phyloP scores from a whole-genome alignment of 2,329 filamentous ascomycete species.

The Colletotrichum tabaci region DNA sequence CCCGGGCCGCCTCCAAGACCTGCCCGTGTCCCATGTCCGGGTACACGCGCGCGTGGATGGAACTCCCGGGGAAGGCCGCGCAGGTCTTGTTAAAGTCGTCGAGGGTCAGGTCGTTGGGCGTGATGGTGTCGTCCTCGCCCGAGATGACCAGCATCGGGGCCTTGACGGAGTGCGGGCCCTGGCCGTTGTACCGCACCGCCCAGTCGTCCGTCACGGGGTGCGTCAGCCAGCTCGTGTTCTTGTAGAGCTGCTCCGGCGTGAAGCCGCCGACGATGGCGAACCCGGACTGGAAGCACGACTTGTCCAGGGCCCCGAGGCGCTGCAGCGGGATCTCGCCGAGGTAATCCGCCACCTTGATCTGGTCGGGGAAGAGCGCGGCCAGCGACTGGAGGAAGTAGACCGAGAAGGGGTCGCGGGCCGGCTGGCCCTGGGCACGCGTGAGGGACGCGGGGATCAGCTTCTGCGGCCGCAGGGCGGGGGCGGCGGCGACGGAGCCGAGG shows the following conservation, averaged over 20 bases:
- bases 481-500: constrained; percentile 39
- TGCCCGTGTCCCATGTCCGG: constrained; percentile 28
- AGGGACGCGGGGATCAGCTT: constrained; percentile 37
- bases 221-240: not conserved
- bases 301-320: constrained; percentile 21
- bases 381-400: constrained; percentile 44
- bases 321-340: constrained; percentile 26
- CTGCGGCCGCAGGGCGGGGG: constrained; percentile 36
- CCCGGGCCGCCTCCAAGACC: constrained; percentile 18
- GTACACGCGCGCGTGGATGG: constrained; percentile 19
- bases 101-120: too few species aligned
- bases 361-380: constrained; percentile 32
- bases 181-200: too few species aligned
- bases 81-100: constrained; percentile 7
- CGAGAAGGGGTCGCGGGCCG: constrained; percentile 23
- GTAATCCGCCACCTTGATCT: constrained; percentile 42
- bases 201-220: too few species aligned
- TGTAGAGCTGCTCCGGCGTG: constrained; percentile 38
- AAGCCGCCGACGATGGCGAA: constrained; percentile 30
- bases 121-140: too few species aligned
- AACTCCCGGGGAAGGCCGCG: constrained; percentile 15
- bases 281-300: constrained; percentile 35
- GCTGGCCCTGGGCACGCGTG: constrained; percentile 1
- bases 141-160: too few species aligned
- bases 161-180: too few species aligned